A percentile compares a stretch with the other conserved stretches of the same genome.
Conservation (phyloP, 345 rosid species). For the Firmiana major region DNA sequence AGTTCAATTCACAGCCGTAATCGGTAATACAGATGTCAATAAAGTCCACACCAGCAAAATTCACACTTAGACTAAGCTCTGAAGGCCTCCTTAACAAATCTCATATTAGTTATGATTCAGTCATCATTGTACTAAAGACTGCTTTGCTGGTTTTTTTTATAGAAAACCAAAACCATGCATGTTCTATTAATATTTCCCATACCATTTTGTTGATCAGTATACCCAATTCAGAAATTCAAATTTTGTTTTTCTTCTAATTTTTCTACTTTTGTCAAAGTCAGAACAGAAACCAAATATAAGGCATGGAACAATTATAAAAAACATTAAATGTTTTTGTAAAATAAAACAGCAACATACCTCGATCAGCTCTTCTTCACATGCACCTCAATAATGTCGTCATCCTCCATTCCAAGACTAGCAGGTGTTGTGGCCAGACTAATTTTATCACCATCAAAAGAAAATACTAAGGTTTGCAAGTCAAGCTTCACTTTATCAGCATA, state of each 20-base stretch:
- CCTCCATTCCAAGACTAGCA: constrained; percentile 76
- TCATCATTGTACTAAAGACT: background rate
- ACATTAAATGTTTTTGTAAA: background rate
- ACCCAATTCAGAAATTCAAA: background rate
- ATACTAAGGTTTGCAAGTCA: constrained; percentile 43
- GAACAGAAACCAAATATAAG: background rate
- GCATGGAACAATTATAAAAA: background rate
- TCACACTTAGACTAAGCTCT: background rate
- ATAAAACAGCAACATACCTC: constrained; percentile 16
- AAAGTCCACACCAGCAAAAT: background rate
- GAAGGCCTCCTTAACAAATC: background rate
- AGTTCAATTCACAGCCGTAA: background rate
- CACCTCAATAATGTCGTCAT: constrained; percentile 86
- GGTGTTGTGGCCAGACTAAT: constrained; percentile 66
- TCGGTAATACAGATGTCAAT: background rate
- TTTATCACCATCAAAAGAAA: constrained; percentile 81
- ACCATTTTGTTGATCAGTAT: background rate
- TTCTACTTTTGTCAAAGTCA: background rate
- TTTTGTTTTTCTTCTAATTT: background rate
- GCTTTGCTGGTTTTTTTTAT: background rate
- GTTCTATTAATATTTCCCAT: background rate
- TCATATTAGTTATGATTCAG: background rate
- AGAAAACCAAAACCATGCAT: background rate
- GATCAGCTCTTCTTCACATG: constrained; percentile 48
- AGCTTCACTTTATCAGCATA: constrained; percentile 65